Evolutionary conservation across 192 early-diverging fungal genomes (phyloP).

Genomic region (Jimgerdemannia flammicorona): DNA sequence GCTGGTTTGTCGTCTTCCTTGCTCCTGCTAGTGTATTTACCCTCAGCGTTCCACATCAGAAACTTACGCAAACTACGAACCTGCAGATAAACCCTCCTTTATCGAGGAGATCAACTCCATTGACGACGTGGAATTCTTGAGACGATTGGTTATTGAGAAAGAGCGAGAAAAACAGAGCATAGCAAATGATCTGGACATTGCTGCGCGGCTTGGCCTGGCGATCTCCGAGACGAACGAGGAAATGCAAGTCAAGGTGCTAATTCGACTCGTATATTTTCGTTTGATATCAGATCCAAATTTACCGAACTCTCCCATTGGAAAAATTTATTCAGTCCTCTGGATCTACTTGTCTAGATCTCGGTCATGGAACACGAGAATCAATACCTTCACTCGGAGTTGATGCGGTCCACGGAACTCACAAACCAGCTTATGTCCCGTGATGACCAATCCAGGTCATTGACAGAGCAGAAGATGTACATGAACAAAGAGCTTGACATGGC

Average conservation of each 20-base stretch:
- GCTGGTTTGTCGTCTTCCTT: constrained; percentile 17
- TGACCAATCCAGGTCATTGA: constrained; percentile 15
- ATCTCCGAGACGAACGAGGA: constrained; percentile 51
- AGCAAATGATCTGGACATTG: constrained; percentile 49
- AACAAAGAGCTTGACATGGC: constrained; percentile 47
- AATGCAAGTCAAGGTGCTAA: constrained; percentile 36
- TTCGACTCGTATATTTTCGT: constrained; percentile 3
- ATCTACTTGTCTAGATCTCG: constrained; percentile 12
- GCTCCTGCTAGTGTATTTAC: not conserved
- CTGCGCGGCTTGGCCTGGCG: constrained; percentile 55
- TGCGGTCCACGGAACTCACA: not conserved
- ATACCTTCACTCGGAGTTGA: constrained; percentile 1
- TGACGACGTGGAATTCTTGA: constrained; percentile 39
- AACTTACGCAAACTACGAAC: not conserved
- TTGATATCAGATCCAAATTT: not conserved
- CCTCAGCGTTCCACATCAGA: not conserved
- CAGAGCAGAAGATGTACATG: constrained; percentile 44
- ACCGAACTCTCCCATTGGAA: not conserved
- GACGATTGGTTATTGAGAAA: constrained; percentile 50
- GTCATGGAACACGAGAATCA: constrained; percentile 25
- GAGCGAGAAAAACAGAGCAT: constrained; percentile 51
- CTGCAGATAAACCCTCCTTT: constrained; percentile 28
- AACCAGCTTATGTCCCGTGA: not conserved
- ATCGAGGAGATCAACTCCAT: constrained; percentile 39
- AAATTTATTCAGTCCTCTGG: not conserved